Evolutionary conservation across 2,329 filamentous ascomycete species (phyloP).

Genomic region (Malbranchea zuffiana): DNA sequence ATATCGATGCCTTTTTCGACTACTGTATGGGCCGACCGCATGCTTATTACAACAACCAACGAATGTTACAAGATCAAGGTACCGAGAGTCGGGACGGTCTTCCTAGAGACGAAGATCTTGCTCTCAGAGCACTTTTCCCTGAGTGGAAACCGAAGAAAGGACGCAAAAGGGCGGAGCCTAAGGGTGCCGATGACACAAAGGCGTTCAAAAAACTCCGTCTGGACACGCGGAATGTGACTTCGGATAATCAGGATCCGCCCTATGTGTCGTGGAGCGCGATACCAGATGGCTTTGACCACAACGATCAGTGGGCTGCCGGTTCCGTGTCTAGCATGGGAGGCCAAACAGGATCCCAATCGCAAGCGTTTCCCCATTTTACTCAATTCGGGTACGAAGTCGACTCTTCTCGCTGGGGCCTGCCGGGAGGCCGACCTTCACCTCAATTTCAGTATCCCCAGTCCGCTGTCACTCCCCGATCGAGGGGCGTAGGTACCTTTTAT

Average conservation of each 20-base stretch:
- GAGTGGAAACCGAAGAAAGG: slow-evolving; percentile 55
- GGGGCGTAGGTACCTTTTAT: slow-evolving; percentile 24
- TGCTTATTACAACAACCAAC: slow-evolving; percentile 68
- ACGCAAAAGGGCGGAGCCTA: slow-evolving; percentile 50
- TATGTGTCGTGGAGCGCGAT: slow-evolving; percentile 41
- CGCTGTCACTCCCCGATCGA: slow-evolving; percentile 53
- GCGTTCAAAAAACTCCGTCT: slow-evolving; percentile 51
- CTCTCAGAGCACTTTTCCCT: slow-evolving; percentile 70
- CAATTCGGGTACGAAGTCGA: too few species aligned
- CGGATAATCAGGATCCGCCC: not conserved
- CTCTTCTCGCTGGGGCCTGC: slow-evolving; percentile 38
- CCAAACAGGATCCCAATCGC: slow-evolving; percentile 24
- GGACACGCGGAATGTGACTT: slow-evolving; percentile 33
- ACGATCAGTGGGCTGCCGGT: slow-evolving; percentile 29
- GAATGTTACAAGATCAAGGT: slow-evolving; percentile 51
- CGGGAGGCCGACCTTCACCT: slow-evolving; percentile 50
- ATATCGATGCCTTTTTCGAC: slow-evolving; percentile 89
- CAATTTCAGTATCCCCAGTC: slow-evolving; percentile 65
- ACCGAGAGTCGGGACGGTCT: slow-evolving; percentile 67
- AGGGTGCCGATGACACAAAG: slow-evolving; percentile 48
- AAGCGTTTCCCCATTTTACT: not conserved
- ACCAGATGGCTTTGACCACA: slow-evolving; percentile 43
- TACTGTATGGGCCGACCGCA: slow-evolving; percentile 70
- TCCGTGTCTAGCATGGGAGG: slow-evolving; percentile 29
- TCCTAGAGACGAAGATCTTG: slow-evolving; percentile 75